Percentiles rank a stretch among this genome's conserved stretches.
These are phyloP conservation scores for Candida pini DNA, from an alignment of 805 yeast species.

Conservation along the genomic window DNA sequence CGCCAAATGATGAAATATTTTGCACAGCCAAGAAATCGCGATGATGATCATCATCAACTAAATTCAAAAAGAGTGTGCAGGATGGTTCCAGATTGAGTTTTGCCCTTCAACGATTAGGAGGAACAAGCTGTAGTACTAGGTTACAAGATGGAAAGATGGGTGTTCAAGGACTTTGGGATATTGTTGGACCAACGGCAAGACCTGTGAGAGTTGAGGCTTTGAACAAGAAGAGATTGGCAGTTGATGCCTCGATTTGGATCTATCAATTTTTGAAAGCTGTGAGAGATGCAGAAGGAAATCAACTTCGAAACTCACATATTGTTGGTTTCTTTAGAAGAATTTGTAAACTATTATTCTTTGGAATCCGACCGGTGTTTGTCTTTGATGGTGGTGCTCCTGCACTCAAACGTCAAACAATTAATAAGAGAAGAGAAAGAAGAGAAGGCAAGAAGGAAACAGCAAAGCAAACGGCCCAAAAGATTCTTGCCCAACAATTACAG, in stretches of 20 bases:
- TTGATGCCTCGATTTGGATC: constrained; percentile 98
- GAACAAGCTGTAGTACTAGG: too few species aligned
- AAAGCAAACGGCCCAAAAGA: constrained; percentile 67
- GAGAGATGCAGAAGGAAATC: constrained; percentile 76
- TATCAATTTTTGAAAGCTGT: constrained; percentile 95
- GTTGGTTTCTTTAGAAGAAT: constrained; percentile 95
- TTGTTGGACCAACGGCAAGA: constrained; percentile 80
- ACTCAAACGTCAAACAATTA: constrained; percentile 73
- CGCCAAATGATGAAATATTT: too few species aligned
- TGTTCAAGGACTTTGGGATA: constrained; percentile 91
- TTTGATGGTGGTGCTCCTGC: constrained; percentile 95
- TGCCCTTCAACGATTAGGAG: too few species aligned
- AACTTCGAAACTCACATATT: constrained; percentile 74
- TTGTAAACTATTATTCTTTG: constrained; percentile 82
- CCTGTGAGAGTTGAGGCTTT: constrained; percentile 88
- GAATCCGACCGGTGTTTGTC: constrained; percentile 83
- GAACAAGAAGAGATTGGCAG: constrained; percentile 74
- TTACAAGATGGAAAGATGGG: constrained; percentile 78
- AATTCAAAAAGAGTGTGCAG: too few species aligned
- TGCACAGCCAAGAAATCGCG: too few species aligned
- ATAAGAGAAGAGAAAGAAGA: constrained; percentile 63
- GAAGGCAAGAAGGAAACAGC: constrained; percentile 70
- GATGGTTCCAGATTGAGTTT: too few species aligned
- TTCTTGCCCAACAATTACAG: constrained; percentile 77
- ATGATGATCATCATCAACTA: too few species aligned